Conservation (phyloP, 176 grass and related monocot genomes). For the Aegilops speltoides region DNA sequence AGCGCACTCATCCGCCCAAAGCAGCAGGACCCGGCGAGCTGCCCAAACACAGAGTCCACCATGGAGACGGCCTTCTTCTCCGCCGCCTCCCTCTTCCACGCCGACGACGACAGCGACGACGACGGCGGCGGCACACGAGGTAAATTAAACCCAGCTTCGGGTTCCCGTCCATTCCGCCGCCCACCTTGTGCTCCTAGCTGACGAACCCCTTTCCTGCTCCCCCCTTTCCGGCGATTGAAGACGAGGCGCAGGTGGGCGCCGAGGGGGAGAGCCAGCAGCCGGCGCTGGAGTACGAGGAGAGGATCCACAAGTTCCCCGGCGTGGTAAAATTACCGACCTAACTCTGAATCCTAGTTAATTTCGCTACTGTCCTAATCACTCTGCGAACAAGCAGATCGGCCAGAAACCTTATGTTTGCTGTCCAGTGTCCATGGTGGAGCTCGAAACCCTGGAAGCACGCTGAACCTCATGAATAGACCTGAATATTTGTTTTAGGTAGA, state of each 20-base stretch:
- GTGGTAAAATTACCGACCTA: not conserved
- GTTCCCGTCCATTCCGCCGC: not conserved
- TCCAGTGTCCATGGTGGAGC: not conserved
- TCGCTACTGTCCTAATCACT: not conserved
- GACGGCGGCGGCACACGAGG: not conserved
- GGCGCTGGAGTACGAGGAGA: slow-evolving; percentile 9
- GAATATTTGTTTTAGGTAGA: not conserved
- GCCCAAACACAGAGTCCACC: not conserved
- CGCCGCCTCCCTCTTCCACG: slow-evolving; percentile 49
- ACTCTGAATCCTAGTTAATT: not conserved
- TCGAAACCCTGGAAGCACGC: not conserved
- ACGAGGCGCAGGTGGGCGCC: not conserved
- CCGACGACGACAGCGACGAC: slow-evolving; percentile 31
- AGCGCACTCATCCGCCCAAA: not conserved
- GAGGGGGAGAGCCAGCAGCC: not conserved
- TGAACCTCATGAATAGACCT: not conserved
- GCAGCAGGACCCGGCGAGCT: not conserved
- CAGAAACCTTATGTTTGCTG: not conserved
- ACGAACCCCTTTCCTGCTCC: not conserved
- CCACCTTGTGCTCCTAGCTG: not conserved
- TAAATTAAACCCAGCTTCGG: not conserved
- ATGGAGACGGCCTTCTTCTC: slow-evolving; percentile 67
- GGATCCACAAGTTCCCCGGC: slow-evolving; percentile 19
- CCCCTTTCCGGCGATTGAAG: not conserved
- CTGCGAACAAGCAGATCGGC: not conserved